phyloP scores from a whole-genome alignment of 2,329 filamentous ascomycete species.

The Volutella citrinella region DNA sequence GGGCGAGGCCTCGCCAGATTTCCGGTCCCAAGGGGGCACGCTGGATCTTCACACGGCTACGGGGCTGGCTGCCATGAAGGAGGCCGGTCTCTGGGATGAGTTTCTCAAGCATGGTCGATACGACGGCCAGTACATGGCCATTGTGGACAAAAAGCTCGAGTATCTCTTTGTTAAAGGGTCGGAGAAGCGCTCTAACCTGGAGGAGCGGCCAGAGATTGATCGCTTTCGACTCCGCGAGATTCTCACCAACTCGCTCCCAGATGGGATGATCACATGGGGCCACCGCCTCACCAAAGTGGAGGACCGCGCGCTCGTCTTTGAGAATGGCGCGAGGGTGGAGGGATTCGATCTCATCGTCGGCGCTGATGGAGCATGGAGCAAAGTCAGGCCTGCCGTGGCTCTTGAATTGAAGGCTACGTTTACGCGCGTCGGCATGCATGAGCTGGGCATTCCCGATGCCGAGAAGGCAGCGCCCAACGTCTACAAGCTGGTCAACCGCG shows the following conservation, averaged over 20 bases:
- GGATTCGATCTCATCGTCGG: conserved; percentile 40
- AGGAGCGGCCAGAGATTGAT: conserved; percentile 50
- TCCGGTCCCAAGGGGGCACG: conserved; percentile 48
- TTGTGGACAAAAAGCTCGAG: conserved; percentile 41
- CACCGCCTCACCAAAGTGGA: conserved; percentile 39
- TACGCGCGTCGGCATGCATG: conserved; percentile 42
- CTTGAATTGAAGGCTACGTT: conserved; percentile 40
- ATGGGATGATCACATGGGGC: conserved; percentile 44
- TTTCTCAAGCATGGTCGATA: conserved; percentile 50
- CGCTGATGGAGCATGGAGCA: conserved; percentile 37
- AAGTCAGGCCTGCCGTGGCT: conserved; percentile 31
- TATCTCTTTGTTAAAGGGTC: conserved; percentile 30
- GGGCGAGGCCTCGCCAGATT: conserved; percentile 40
- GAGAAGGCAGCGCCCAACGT: conserved; percentile 41
- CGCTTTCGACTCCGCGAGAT: conserved; percentile 42
- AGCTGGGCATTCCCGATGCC: conserved; percentile 40
- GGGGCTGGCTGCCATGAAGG: conserved; percentile 49
- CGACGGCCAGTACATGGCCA: conserved; percentile 48
- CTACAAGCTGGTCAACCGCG: conserved; percentile 42
- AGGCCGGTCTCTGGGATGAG: conserved; percentile 46
- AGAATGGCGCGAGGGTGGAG: conserved; percentile 27
- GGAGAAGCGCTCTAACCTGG: conserved; percentile 20
- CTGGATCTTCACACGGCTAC: conserved; percentile 52
- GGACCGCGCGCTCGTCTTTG: conserved; percentile 35
- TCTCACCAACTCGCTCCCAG: conserved; percentile 42